Base-by-base conservation (phyloP, 495 filamentous ascomycete genomes). In the Bacidia gigantensis region DNA sequence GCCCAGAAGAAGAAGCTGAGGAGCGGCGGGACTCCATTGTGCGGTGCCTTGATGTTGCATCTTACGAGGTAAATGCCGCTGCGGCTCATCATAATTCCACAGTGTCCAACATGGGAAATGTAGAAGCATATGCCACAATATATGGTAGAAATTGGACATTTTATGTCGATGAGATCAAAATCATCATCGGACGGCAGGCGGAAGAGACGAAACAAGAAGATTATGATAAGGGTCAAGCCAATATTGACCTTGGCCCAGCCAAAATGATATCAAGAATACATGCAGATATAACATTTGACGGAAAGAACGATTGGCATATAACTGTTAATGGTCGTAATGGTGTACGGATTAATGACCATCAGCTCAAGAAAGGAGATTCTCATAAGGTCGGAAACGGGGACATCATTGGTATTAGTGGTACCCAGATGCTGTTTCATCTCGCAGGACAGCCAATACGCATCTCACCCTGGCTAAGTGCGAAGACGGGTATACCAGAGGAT, bases 401-500 rank as follows among this genome's bases (percentile, higher is more conserved):
- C 62, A 84, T 97, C 46, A 82, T 98, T 50, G 86, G 93, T 59
- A 83, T 96, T 64, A 84, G 81, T 53, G 87, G 87, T 43, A 81
- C 87, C 3, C 88, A 97, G 69, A 98, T 98, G 92, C 88, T 97
- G 78, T 98, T 97, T 68, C 84, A 95, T 17, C 75, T 89, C 22
- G 87, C 92, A n/a, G 65, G 76, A 56, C 68, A 77, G 65, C 64
- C 76, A 57, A 66, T 73, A 62, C 62, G 74, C n/a, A 80, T 92
- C 51, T 58, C 78, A 52, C 65, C 74, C 47, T 65, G 68, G 66
- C 66, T 80, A 65, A 54, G 80, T 62, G 62, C 79, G 57, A 71
- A 69, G 45, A 64, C 74, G 14, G 18, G 29, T 59, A 78, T 73
- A 17, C 20, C 25, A 17, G 14, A 50, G 12, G 47, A 11, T 25